Evolutionary conservation across 2,329 filamentous ascomycete species (phyloP).

Genomic region (Chaetomium strumarium): DNA sequence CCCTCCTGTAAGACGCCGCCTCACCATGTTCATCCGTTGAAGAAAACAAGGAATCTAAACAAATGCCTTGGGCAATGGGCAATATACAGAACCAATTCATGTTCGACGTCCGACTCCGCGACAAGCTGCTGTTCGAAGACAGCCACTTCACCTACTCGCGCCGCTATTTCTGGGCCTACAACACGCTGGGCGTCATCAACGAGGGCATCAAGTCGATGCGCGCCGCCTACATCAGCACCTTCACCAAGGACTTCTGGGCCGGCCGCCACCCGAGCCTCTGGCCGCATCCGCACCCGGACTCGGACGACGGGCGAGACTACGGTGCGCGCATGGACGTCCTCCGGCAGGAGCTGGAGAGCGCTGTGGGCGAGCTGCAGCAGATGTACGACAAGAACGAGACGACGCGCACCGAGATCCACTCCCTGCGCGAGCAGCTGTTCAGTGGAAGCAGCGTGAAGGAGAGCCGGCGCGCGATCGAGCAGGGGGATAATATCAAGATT

Average conservation of each 20-base stretch:
- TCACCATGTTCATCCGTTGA: background rate
- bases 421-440: constrained; percentile 56
- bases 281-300: constrained; percentile 45
- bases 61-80: no score
- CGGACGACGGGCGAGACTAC: constrained; percentile 42
- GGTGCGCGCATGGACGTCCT: constrained; percentile 42
- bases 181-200: constrained; percentile 55
- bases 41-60: no score
- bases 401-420: constrained; percentile 49
- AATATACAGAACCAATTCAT: constrained; percentile 44
- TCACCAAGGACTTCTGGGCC: constrained; percentile 53
- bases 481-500: constrained; percentile 57
- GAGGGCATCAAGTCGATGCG: constrained; percentile 54
- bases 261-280: constrained; percentile 50
- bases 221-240: constrained; percentile 50
- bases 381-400: constrained; percentile 48
- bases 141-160: constrained; percentile 54
- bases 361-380: constrained; percentile 43
- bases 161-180: constrained; percentile 58
- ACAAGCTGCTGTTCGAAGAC: constrained; percentile 56
- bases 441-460: constrained; percentile 58
- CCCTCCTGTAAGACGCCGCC: constrained; percentile 38
- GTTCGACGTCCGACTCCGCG: constrained; percentile 50
- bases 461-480: constrained; percentile 54
- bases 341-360: constrained; percentile 44